Percentiles rank a stretch among this genome's conserved stretches.
Conservation (phyloP, 306 rosid genomes). For the Rosa chinensis region DNA sequence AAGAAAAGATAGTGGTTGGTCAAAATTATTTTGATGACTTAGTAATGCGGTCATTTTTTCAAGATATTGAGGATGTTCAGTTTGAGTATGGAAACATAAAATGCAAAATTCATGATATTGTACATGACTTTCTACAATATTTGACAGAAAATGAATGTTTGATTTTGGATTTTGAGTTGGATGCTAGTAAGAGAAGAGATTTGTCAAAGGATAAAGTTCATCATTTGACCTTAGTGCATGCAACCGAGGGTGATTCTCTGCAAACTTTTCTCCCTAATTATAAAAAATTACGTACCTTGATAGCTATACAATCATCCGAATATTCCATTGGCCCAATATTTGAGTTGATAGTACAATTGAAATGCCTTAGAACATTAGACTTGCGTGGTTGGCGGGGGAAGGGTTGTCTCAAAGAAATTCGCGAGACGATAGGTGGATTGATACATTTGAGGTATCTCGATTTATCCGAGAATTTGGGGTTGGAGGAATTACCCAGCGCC, state of each 20-base stretch:
- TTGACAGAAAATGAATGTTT: not conserved
- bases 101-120: not conserved
- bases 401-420: not conserved
- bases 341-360: not conserved
- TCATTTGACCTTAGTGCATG: not conserved
- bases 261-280: accelerated
- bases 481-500: not conserved
- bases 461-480: accelerated
- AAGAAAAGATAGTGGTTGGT: not conserved
- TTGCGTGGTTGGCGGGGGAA: not conserved
- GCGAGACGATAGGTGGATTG: not conserved
- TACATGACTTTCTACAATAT: not conserved
- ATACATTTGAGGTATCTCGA: conserved; percentile 6
- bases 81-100: accelerated
- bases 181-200: not conserved
- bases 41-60: not conserved
- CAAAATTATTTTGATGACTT: not conserved
- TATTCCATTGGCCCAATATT: too few relatives aligned
- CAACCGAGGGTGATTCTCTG: accelerated
- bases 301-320: too few relatives aligned
- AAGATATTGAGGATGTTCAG: not conserved
- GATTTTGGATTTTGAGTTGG: too few relatives aligned
- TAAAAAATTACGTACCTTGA: not conserved
- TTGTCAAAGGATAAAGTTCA: not conserved
- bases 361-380: not conserved